These are phyloP conservation scores for Ascosphaera apis DNA, from an alignment of 2,329 filamentous ascomycete species.

Conservation along the genomic window DNA sequence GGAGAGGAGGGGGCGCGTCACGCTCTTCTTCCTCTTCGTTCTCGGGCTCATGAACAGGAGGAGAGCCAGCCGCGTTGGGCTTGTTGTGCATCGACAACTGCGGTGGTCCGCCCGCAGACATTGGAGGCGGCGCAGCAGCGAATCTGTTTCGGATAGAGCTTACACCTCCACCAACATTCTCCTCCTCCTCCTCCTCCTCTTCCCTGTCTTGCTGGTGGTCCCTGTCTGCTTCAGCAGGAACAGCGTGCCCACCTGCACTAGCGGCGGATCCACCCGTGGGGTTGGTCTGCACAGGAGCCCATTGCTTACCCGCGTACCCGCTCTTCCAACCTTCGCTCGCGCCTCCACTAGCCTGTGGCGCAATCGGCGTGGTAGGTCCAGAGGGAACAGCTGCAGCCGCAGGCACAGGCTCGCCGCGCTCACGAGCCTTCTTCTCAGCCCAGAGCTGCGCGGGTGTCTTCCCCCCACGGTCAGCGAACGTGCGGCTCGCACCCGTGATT, in stretches of 20 bases:
- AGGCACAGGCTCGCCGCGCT: constrained; percentile 36
- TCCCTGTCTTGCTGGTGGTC: constrained; percentile 6
- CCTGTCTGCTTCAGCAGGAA: too few species aligned
- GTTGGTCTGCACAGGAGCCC: constrained; percentile 60
- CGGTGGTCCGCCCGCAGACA: constrained; percentile 33
- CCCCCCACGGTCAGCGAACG: constrained; percentile 81
- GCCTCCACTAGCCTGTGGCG: constrained; percentile 47
- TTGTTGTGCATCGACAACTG: constrained; percentile 45
- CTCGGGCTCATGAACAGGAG: constrained; percentile 44
- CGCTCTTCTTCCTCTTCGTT: constrained; percentile 22
- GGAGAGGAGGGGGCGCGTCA: constrained; percentile 16
- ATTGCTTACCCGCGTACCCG: constrained; percentile 71
- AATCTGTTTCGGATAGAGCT: constrained; percentile 62
- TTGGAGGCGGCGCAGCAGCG: constrained; percentile 44
- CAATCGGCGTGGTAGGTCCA: constrained; percentile 36
- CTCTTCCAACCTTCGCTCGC: constrained; percentile 80
- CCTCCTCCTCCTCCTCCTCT: constrained; percentile 26
- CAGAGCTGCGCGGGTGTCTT: constrained; percentile 94
- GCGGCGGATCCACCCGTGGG: constrained; percentile 40
- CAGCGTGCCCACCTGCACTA: constrained; percentile 10
- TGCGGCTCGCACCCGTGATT: constrained; percentile 63
- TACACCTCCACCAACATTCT: constrained; percentile 40
- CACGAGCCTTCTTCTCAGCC: constrained; percentile 87
- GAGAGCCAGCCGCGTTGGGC: constrained; percentile 41
- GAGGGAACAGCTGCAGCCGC: constrained; percentile 18